phyloP scores from a whole-genome alignment of 2,329 filamentous ascomycete genomes.

The Xenoacremonium recifei region DNA sequence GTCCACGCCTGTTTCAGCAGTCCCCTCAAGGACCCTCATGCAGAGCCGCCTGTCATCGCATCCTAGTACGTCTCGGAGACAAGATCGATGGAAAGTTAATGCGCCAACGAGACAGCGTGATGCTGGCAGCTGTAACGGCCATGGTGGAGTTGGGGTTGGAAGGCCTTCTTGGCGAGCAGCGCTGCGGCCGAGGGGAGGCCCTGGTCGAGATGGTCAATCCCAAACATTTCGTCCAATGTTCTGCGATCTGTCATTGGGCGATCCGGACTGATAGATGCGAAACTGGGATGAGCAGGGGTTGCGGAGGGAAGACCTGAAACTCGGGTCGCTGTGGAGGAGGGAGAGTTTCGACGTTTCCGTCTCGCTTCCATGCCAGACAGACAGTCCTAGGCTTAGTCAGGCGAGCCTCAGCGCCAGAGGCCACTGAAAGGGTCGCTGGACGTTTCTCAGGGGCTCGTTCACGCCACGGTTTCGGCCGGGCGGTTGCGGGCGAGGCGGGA shows the following conservation, averaged over 20 bases:
- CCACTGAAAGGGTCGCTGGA: too few relatives aligned
- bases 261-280: not conserved
- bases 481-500: too few relatives aligned
- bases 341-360: too few relatives aligned
- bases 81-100: too few relatives aligned
- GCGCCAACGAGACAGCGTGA: not conserved
- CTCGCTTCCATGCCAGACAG: too few relatives aligned
- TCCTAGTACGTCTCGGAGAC: too few relatives aligned
- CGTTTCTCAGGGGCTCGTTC: too few relatives aligned
- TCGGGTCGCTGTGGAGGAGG: not conserved
- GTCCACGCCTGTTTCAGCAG: not conserved
- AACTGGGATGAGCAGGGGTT: constrained; percentile 4
- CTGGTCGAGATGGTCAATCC: not conserved
- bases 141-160: not conserved
- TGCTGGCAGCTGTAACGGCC: not conserved
- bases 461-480: too few relatives aligned
- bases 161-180: too few relatives aligned
- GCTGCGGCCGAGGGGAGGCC: not conserved
- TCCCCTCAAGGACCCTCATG: not conserved
- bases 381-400: too few relatives aligned
- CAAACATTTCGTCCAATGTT: not conserved
- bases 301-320: constrained; percentile 1
- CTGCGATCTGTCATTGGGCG: not conserved
- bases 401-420: too few relatives aligned
- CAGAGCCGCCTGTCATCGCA: too few relatives aligned